phyloP scores from a whole-genome alignment of 805 yeast species.

The Spathaspora hagerdaliae region DNA sequence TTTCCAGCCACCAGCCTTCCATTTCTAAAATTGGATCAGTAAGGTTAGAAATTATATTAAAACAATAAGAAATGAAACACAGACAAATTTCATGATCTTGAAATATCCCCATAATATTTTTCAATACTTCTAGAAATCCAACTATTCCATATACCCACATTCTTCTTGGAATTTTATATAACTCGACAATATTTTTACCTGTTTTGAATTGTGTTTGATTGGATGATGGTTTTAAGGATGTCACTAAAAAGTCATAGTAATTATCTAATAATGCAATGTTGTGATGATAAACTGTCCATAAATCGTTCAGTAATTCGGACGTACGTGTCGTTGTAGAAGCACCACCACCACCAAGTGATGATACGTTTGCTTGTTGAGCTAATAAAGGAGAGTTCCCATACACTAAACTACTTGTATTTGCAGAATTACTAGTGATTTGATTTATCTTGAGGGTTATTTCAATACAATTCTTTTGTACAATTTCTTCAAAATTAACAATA shows the following conservation, averaged over 20 bases:
- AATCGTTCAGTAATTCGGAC: slow-evolving; percentile 52
- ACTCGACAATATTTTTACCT: slow-evolving; percentile 72
- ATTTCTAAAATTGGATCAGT: slow-evolving; percentile 54
- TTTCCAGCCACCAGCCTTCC: slow-evolving; percentile 80
- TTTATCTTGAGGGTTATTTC: slow-evolving; percentile 51
- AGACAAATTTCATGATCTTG: slow-evolving; percentile 76
- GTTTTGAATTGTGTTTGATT: slow-evolving; percentile 54
- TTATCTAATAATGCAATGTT: slow-evolving; percentile 64
- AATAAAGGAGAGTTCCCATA: slow-evolving; percentile 11
- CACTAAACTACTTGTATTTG: slow-evolving; percentile 3
- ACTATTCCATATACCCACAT: slow-evolving; percentile 87
- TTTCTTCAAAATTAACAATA: slow-evolving; percentile 63
- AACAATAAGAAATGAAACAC: slow-evolving; percentile 70
- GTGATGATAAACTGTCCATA: slow-evolving; percentile 70
- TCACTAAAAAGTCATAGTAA: slow-evolving; percentile 67
- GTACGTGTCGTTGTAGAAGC: slow-evolving; percentile 23
- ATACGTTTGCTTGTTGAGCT: slow-evolving; percentile 4
- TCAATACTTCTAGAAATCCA: slow-evolving; percentile 71
- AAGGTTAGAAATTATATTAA: slow-evolving; percentile 52
- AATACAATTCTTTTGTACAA: slow-evolving; percentile 66
- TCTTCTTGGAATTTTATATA: slow-evolving; percentile 73
- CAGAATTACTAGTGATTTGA: slow-evolving; percentile 35
- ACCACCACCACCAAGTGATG: slow-evolving; percentile 6
- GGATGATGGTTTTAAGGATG: slow-evolving; percentile 62
- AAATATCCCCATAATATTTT: slow-evolving; percentile 68